phyloP scores from a whole-genome alignment of 106 monocot genomes.

The Acanthochlamys bracteata region DNA sequence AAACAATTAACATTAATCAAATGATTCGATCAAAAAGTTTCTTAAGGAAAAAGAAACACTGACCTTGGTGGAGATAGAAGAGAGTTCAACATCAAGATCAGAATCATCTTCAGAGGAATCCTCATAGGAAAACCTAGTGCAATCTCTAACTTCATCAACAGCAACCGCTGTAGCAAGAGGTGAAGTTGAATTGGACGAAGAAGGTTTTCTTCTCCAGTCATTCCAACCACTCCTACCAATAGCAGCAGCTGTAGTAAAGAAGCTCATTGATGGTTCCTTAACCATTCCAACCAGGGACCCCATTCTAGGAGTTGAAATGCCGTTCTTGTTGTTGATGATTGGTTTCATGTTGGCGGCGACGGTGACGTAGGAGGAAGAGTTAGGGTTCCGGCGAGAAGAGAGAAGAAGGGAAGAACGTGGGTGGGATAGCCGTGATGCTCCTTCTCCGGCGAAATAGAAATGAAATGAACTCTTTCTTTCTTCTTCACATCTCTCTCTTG shows the following conservation, averaged over 20 bases:
- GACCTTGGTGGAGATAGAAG: slow-evolving; percentile 21
- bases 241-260: neutral
- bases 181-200: neutral
- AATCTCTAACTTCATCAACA: slow-evolving; percentile 12
- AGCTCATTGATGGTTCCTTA: neutral
- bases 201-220: no score
- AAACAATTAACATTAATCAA: neutral
- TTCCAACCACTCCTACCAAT: slow-evolving; percentile 17
- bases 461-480: no score
- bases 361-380: neutral
- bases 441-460: neutral
- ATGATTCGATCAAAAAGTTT: neutral
- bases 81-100: slow-evolving; percentile 19
- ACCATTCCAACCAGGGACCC: neutral
- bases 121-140: slow-evolving; percentile 24
- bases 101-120: slow-evolving; percentile 38
- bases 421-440: neutral
- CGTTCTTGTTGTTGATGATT: neutral
- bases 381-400: neutral
- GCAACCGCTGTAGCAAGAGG: neutral
- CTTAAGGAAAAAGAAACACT: neutral
- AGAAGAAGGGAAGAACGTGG: neutral
- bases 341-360: neutral
- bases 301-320: neutral
- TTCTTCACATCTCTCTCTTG: no score